A percentile compares a stretch with the other conserved stretches of the same genome.
These are phyloP conservation scores for Podospora pseudocomata DNA, from an alignment of 495 filamentous ascomycete genomes.

Conservation along the genomic window DNA sequence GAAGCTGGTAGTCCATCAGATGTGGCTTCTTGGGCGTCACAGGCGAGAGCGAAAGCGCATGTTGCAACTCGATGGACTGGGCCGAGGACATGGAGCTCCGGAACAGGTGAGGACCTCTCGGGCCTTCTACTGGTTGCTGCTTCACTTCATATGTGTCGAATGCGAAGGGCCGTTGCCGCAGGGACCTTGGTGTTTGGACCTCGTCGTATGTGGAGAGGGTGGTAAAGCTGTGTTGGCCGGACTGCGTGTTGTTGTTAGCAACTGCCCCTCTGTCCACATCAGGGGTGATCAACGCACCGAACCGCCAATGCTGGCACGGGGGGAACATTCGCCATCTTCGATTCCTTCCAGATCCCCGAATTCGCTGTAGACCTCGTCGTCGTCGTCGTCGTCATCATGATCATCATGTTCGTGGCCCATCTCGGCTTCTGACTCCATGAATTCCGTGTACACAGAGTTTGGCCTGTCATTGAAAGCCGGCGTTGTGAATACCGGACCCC, in stretches of 20 bases:
- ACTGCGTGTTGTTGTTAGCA: constrained; percentile 38
- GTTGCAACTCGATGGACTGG: constrained; percentile 53
- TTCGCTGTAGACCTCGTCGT: constrained; percentile 51
- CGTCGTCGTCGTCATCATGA: constrained; percentile 51
- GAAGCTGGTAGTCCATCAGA: constrained; percentile 34
- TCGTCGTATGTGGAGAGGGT: constrained; percentile 76
- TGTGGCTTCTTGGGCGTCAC: constrained; percentile 45
- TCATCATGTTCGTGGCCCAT: constrained; percentile 51
- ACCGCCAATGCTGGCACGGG: constrained; percentile 57
- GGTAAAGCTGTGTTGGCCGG: constrained; percentile 62
- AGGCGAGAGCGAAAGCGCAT: constrained; percentile 64
- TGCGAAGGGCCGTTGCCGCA: constrained; percentile 28
- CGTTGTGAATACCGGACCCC: constrained; percentile 44
- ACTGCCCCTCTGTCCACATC: neutral
- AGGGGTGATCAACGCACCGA: constrained; percentile 50
- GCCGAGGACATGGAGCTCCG: constrained; percentile 52
- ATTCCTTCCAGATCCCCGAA: constrained; percentile 41
- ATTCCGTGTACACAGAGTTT: constrained; percentile 63
- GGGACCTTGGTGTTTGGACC: constrained; percentile 62
- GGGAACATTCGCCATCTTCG: constrained; percentile 61
- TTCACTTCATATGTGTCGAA: constrained; percentile 36
- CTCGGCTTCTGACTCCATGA: constrained; percentile 70
- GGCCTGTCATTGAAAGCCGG: constrained; percentile 45
- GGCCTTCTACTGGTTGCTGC: constrained; percentile 64
- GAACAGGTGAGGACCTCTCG: constrained; percentile 86